phyloP scores from a whole-genome alignment of 306 rosid genomes.

The Cucurbita pepo region DNA sequence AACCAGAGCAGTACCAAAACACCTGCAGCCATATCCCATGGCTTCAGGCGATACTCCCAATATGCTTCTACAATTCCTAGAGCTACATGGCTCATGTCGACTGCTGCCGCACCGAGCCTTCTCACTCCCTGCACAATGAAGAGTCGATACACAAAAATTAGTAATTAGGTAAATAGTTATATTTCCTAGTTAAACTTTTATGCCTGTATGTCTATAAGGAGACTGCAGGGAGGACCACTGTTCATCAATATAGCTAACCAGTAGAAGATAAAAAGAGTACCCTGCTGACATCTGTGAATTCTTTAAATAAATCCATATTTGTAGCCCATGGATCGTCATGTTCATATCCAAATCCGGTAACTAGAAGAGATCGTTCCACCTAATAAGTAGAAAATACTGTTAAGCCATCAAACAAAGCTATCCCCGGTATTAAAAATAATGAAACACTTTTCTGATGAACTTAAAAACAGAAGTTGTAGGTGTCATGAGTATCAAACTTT shows the following conservation, averaged over 20 bases:
- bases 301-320: conserved; percentile 70
- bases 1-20: conserved; percentile 43
- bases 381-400: conserved; percentile 14
- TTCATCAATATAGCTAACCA: not conserved
- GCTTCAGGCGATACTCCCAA: conserved; percentile 98
- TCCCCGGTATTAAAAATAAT: not conserved
- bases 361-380: conserved; percentile 85
- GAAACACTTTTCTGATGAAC: not conserved
- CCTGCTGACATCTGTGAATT: conserved; percentile 94
- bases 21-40: conserved; percentile 99
- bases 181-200: not conserved
- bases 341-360: conserved; percentile 95
- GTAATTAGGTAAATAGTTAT: not conserved
- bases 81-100: conserved; percentile 97
- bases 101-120: conserved; percentile 96
- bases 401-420: not conserved
- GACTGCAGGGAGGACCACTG: not conserved
- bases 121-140: conserved; percentile 69
- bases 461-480: not conserved
- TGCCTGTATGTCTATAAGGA: not conserved
- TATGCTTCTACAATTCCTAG: conserved; percentile 89
- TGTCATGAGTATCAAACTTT: not conserved
- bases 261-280: conserved; percentile 18
- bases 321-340: conserved; percentile 91
- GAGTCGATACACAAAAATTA: not conserved